Evolutionary conservation across 176 grass and related monocot genomes (phyloP).

Genomic region (Eleusine indica): DNA sequence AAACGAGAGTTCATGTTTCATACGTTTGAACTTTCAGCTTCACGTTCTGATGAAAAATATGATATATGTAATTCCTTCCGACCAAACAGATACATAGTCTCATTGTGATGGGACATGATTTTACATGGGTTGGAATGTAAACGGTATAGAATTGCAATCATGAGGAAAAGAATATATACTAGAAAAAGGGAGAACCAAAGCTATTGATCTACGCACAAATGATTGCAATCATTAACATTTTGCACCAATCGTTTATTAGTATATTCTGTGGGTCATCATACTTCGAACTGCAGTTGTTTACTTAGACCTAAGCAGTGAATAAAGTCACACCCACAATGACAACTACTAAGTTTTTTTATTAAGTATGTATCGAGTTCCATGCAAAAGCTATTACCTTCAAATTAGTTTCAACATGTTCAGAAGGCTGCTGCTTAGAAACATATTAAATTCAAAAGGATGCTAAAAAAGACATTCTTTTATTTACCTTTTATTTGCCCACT

Average conservation of each 20-base stretch:
- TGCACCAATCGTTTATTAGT: conserved; percentile 18
- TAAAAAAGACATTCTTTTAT: no score
- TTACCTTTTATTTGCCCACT: no score
- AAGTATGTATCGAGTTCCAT: no score
- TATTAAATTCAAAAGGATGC: no score
- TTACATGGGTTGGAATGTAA: background rate
- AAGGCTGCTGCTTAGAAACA: no score
- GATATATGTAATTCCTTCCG: background rate
- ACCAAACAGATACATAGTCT: background rate
- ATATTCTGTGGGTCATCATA: no score
- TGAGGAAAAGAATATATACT: background rate
- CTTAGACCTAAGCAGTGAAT: no score
- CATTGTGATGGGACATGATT: background rate
- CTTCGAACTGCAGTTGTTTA: no score
- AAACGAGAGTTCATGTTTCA: no score
- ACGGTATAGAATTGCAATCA: background rate
- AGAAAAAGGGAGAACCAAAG: conserved; percentile 1
- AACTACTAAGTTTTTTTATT: no score
- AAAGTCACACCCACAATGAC: no score
- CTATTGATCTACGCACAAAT: conserved; percentile 23
- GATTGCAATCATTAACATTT: conserved; percentile 48
- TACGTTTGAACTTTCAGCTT: background rate
- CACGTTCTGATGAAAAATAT: background rate
- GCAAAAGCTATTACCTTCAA: background rate
- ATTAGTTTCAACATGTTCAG: background rate